Base-by-base conservation (phyloP, 2,329 filamentous ascomycete genomes). In the Cladosporium sp. region DNA sequence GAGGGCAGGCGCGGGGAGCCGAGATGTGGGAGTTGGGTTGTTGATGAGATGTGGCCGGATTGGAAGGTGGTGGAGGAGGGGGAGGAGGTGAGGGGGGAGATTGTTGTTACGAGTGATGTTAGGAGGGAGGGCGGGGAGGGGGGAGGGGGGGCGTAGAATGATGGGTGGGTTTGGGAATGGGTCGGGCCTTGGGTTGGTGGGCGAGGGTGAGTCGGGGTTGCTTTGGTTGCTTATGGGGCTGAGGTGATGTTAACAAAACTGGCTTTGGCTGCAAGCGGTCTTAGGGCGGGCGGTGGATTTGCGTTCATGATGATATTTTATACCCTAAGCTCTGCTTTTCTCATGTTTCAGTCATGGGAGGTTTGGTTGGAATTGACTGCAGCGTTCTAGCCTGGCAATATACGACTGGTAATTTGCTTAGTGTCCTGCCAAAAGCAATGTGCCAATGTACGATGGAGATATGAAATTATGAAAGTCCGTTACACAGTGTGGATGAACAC, bases 11-110 rank as follows among this genome's bases (percentile, higher is more conserved):
- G 55, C 18, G 59, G 57, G 8, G 57, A 66, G 53, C 57, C 61
- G n/a, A 51, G 53, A 35, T 49, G 46, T 19, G 66, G 65, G 31
- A 64, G 57, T 19, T 69, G 61, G 60, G 58, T 64, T 13, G 56
- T 69, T 9, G 64, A 67, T 49, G 52, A 59, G 22, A 43, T 57
- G 28, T 68, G 67, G 67, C 65, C 65, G 9, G 38, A 54, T 31
- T 66, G 59, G 59, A 45, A 48, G 2, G 40, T 48, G 9, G 53
- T 54, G 8, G 58, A 61, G 31, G 48, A 54, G 9, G 52, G 43
- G 14, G 22, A 34, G 22, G 49, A 50, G 8, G 19, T 37, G n/a
- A 5, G 22, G 22, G 35, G 35, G 13, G 48, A 50, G 8, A 50
- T 32, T 9, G 40, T 50, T 9, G 13, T 50, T 16, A 50, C 48